These are phyloP conservation scores for Skeletonema marinoi DNA, from an alignment of 108 stramenopile species.

Conservation along the genomic window DNA sequence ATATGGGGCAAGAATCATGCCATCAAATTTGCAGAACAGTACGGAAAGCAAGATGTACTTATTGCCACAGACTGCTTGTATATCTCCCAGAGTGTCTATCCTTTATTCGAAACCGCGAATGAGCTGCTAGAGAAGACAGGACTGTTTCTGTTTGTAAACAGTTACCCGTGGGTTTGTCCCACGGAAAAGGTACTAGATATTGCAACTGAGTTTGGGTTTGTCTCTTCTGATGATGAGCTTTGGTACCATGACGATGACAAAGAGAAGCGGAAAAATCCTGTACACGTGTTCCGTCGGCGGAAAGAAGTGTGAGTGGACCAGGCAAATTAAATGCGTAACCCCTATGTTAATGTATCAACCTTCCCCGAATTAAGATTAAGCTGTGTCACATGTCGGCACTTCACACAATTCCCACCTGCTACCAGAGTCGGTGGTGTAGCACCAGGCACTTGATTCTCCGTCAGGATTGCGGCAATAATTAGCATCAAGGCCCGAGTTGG, in stretches of 20 bases:
- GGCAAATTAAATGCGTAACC: too few relatives aligned
- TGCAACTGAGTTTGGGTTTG: not conserved
- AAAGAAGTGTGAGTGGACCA: not conserved
- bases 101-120: not conserved
- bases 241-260: not conserved
- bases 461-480: conserved; percentile 41
- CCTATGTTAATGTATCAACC: too few relatives aligned
- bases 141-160: not conserved
- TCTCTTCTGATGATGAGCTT: not conserved
- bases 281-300: not conserved
- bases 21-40: not conserved
- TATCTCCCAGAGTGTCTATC: not conserved
- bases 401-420: not conserved
- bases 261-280: not conserved
- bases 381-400: not conserved
- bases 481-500: conserved; percentile 19
- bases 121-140: not conserved
- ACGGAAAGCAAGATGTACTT: not conserved
- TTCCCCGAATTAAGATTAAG: not conserved
- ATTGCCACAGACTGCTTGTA: not conserved
- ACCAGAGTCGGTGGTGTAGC: conserved; percentile 9
- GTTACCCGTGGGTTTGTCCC: not conserved
- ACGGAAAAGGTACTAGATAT: not conserved
- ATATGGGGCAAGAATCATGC: not conserved
- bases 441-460: conserved; percentile 21